A percentile compares a stretch with the other conserved stretches of the same genome.
Conservation (phyloP, 2,329 filamentous ascomycete species). For the Fusarium caatingaense region DNA sequence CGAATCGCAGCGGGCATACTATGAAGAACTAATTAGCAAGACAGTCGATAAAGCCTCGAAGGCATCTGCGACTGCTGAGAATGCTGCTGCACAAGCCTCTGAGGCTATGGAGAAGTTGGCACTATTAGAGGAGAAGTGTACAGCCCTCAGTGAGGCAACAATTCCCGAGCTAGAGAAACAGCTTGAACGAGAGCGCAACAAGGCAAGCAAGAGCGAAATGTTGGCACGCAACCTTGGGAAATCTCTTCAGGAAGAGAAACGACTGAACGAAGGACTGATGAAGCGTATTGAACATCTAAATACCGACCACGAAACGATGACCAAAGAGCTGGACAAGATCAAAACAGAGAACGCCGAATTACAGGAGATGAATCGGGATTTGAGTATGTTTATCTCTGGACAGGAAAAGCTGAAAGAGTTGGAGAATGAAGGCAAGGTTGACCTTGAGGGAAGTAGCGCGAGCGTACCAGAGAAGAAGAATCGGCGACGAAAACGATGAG, state of each 20-base stretch:
- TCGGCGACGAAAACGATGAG: slow-evolving; percentile 58
- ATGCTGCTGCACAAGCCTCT: slow-evolving; percentile 64
- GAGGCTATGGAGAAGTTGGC: slow-evolving; percentile 62
- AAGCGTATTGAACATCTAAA: slow-evolving; percentile 82
- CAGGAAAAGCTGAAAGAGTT: slow-evolving; percentile 82
- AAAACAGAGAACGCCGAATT: slow-evolving; percentile 76
- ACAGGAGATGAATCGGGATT: slow-evolving; percentile 85
- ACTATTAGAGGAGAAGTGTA: slow-evolving; percentile 59
- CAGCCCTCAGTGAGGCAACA: slow-evolving; percentile 64
- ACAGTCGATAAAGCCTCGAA: slow-evolving; percentile 88
- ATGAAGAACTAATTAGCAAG: slow-evolving; percentile 90
- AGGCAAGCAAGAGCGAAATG: slow-evolving; percentile 77
- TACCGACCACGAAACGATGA: slow-evolving; percentile 67
- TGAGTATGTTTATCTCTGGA: slow-evolving; percentile 88
- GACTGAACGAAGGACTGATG: slow-evolving; percentile 83
- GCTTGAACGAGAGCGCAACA: slow-evolving; percentile 73
- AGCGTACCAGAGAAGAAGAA: slow-evolving; percentile 71
- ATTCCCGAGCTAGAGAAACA: slow-evolving; percentile 79
- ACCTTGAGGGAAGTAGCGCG: slow-evolving; percentile 79
- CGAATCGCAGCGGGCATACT: slow-evolving; percentile 92
- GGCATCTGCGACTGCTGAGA: slow-evolving; percentile 74
- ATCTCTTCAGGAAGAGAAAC: slow-evolving; percentile 87
- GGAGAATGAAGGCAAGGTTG: slow-evolving; percentile 67
- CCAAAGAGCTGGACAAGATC: slow-evolving; percentile 67
- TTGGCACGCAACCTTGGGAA: slow-evolving; percentile 81